Conservation (phyloP, 1,139 yeast species). For the Kodamaea fungicola region DNA sequence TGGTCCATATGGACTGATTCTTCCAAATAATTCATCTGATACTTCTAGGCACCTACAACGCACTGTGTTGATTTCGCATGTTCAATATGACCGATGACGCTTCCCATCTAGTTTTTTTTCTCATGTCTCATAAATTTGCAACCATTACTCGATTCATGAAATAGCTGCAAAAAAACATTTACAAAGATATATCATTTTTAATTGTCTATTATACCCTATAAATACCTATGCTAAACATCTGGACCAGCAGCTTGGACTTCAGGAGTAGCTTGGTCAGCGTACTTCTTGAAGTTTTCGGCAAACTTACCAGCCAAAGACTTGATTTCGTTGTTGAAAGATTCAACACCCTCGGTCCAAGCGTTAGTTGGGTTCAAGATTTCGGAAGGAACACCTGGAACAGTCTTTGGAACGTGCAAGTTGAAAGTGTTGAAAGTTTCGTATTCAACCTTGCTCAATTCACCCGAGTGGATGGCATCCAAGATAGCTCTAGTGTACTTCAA, state of each 20-base stretch:
- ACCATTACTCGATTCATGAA: no score
- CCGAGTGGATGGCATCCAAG: slow-evolving; percentile 91
- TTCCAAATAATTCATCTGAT: no score
- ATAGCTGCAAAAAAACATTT: no score
- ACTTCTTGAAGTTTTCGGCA: slow-evolving; percentile 80
- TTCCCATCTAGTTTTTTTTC: no score
- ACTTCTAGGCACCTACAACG: no score
- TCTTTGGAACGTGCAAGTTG: slow-evolving; percentile 82
- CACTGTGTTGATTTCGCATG: no score
- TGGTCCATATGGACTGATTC: no score
- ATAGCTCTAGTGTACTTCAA: slow-evolving; percentile 97
- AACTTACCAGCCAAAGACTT: slow-evolving; percentile 73
- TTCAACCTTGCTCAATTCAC: slow-evolving; percentile 75
- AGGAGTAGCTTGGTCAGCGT: slow-evolving; percentile 75
- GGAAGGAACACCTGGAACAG: slow-evolving; percentile 77
- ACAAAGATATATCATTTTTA: no score
- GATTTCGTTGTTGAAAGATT: slow-evolving; percentile 68
- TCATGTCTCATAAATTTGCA: no score
- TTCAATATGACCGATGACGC: no score
- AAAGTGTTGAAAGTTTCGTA: slow-evolving; percentile 84
- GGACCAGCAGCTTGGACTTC: slow-evolving; percentile 97
- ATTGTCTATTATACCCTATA: background rate
- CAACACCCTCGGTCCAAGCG: slow-evolving; percentile 75
- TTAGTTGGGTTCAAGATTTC: slow-evolving; percentile 85
- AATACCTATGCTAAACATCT: slow-evolving; percentile 15